A percentile compares a stretch with the other conserved stretches of the same genome.
Evolutionary conservation across 139 green algal species (phyloP).

Genomic region (Bryopsis sp.): DNA sequence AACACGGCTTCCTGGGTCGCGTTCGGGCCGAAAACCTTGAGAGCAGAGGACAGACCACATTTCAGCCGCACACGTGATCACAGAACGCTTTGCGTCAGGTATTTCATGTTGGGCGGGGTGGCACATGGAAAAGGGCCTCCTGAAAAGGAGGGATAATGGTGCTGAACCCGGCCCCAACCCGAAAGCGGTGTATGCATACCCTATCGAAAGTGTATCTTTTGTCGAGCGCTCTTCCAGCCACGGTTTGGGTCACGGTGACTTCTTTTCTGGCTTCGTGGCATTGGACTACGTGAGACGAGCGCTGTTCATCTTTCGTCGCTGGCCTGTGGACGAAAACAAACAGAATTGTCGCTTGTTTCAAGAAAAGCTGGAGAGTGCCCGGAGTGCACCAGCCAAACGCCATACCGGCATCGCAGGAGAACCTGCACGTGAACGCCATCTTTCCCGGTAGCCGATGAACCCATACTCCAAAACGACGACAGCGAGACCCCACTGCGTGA

Average conservation of each 20-base stretch:
- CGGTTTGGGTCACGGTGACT: conserved; percentile 67
- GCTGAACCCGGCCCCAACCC: not conserved
- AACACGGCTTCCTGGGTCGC: conserved; percentile 82
- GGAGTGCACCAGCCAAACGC: not conserved
- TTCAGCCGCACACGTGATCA: not conserved
- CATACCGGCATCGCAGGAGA: conserved; percentile 88
- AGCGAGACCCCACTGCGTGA: too few species aligned
- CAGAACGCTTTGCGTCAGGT: not conserved
- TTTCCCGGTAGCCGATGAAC: conserved; percentile 19
- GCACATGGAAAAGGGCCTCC: not conserved
- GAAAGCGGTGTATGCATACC: conserved; percentile 29
- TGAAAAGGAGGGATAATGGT: not conserved
- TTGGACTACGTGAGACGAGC: conserved; percentile 62
- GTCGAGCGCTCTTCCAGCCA: conserved; percentile 64
- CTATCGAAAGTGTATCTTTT: conserved; percentile 92
- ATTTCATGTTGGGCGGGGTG: not conserved
- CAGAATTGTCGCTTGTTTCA: conserved; percentile 30
- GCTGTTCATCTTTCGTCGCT: conserved; percentile 49
- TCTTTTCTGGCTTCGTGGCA: conserved; percentile 71
- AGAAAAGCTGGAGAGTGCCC: not conserved
- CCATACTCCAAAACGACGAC: too few species aligned
- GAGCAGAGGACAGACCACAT: not conserved
- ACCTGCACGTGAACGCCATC: conserved; percentile 91
- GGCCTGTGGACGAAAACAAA: conserved; percentile 42
- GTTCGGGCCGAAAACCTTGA: conserved; percentile 75